Evolutionary conservation across 768 basidiomycete genomes (phyloP), one percentile per base, ranked within the genome.

Genomic region (Pleurotus sapidus): DNA sequence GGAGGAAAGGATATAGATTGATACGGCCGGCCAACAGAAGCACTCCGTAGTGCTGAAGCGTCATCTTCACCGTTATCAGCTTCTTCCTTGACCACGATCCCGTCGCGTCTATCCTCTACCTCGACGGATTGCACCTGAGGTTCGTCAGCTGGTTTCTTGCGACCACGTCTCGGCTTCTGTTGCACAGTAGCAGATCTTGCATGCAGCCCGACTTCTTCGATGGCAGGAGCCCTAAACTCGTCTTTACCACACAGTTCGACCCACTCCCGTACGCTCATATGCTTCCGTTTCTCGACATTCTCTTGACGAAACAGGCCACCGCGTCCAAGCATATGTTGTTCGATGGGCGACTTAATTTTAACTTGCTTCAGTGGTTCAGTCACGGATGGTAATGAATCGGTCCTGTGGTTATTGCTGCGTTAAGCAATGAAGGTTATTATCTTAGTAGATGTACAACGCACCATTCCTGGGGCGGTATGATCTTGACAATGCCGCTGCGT

Each of bases 401-500:
- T 81, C 95, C 94, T 81, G 54, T 50, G 57, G 57, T 86, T 67
- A 39, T 27, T 37, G 18, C 40, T 49, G 39, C 11, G 8, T 34
- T 11, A 34, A 46, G 63, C 59, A 60, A 68, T 37, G 63, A 61
- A 37, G 37, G 61, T 55, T 42, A 53, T 45, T 45, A 47, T 45
- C 40, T 57, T 64, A 24, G 54, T 61, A 37, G 40, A 60, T 47
- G 37, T 45, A 53, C 3, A 34, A 65, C 40, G 72, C 89, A 93
- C 95, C 95, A 98, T 78, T 96, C 91, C 64, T 85, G 84, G 4
- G 96, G 96, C 27, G 96, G 96, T 59, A 99, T 89, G 60, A 99
- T 84, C 73, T 99, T 99, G 59, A 95, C 89, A 61, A 98, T 96
- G 20, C 97, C 97, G 61, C 93, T 94, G 57, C 79, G 79, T 67